Percentiles rank a stretch among this genome's conserved stretches.
phyloP scores from a whole-genome alignment of 2,329 filamentous ascomycete genomes.

The Cytospora piceae region DNA sequence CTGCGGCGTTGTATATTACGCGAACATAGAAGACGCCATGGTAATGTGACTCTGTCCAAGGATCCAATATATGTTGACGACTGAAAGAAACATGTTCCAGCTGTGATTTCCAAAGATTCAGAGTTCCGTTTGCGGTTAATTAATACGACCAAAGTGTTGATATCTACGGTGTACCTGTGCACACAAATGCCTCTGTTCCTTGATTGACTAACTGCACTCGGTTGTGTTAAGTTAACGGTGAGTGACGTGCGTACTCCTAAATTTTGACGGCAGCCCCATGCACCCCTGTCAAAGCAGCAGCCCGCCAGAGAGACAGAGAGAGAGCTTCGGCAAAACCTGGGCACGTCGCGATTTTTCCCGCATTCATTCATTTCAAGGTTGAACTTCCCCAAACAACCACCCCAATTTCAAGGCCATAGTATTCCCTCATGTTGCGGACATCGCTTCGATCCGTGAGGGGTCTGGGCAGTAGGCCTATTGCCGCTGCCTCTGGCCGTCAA shows the following conservation, averaged over 20 bases:
- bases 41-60: slow-evolving; percentile 19
- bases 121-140: not conserved
- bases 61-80: not conserved
- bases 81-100: not conserved
- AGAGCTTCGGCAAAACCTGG: slow-evolving; percentile 31
- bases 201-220: not conserved
- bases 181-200: not conserved
- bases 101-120: not conserved
- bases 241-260: slow-evolving; percentile 21
- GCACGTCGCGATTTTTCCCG: slow-evolving; percentile 31
- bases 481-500: slow-evolving; percentile 60
- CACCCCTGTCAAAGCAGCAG: slow-evolving; percentile 24
- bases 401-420: slow-evolving; percentile 43
- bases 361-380: slow-evolving; percentile 17
- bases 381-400: slow-evolving; percentile 22
- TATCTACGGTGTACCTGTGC: not conserved
- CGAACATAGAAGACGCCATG: slow-evolving; percentile 24
- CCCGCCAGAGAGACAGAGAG: not conserved
- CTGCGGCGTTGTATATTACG: slow-evolving; percentile 22
- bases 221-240: not conserved
- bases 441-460: slow-evolving; percentile 68
- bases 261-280: slow-evolving; percentile 13
- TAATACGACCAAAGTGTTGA: not conserved
- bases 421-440: slow-evolving; percentile 70
- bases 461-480: slow-evolving; percentile 58